phyloP scores from a whole-genome alignment of 73 alveolate genomes.

The Paramecium bursaria region DNA sequence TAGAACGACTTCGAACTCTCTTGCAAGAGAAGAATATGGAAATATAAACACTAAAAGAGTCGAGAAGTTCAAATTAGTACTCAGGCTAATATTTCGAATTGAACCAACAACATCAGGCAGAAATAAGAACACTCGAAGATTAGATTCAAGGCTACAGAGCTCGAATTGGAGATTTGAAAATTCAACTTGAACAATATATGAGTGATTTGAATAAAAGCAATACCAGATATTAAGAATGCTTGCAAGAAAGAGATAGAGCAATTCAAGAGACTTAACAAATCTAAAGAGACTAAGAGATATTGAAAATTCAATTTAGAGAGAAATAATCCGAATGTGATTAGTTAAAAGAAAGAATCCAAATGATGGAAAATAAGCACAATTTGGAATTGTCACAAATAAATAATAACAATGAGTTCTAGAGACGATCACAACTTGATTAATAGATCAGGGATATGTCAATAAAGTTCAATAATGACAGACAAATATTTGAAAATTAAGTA shows the following conservation, averaged over 20 bases:
- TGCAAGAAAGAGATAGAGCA: constrained; percentile 32
- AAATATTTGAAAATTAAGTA: neutral
- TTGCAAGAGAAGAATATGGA: constrained; percentile 38
- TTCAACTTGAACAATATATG: constrained; percentile 27
- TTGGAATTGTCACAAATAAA: neutral
- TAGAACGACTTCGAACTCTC: neutral
- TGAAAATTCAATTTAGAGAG: constrained; percentile 15
- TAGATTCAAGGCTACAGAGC: constrained; percentile 19
- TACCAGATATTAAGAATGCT: constrained; percentile 20
- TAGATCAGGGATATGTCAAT: constrained; percentile 10
- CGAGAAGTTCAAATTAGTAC: neutral
- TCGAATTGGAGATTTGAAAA: neutral
- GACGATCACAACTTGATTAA: constrained; percentile 28
- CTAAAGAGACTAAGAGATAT: neutral
- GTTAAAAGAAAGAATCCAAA: constrained; percentile 34
- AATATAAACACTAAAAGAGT: neutral
- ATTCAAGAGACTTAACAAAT: neutral
- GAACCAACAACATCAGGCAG: constrained; percentile 12
- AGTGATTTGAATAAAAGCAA: constrained; percentile 1
- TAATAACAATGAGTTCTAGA: constrained; percentile 4
- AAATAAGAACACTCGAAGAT: neutral
- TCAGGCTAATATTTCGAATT: constrained; percentile 15
- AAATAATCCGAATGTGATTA: constrained; percentile 5
- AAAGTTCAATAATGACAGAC: constrained; percentile 18
- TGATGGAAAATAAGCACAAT: neutral